These are phyloP conservation scores for Raphanus sativus DNA, from an alignment of 345 rosid genomes.

Conservation along the genomic window DNA sequence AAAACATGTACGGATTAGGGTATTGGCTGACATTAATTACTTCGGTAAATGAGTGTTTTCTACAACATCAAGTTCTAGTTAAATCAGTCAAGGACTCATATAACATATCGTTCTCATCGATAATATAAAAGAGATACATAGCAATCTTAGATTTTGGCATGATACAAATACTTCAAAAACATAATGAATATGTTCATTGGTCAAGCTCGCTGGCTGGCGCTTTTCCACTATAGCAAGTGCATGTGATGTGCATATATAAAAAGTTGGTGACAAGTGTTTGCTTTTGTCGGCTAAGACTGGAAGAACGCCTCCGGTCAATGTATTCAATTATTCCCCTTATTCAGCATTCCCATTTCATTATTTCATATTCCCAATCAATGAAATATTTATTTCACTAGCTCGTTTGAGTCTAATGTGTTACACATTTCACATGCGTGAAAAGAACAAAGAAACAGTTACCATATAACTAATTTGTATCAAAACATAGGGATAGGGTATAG, in stretches of 20 bases:
- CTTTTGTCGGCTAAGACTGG: not conserved
- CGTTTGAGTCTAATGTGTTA: too few relatives aligned
- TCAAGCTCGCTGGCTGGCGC: not conserved
- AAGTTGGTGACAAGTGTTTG: not conserved
- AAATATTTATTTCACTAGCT: too few relatives aligned
- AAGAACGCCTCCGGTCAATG: not conserved
- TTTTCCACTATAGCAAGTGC: not conserved
- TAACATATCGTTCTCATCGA: not conserved
- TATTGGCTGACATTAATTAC: not conserved
- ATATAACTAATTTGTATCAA: not conserved
- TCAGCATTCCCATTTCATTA: not conserved
- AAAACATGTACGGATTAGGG: not conserved
- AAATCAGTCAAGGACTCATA: too few relatives aligned
- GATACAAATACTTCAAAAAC: too few relatives aligned
- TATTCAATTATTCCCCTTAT: not conserved
- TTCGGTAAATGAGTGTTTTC: not conserved
- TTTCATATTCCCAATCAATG: too few relatives aligned
- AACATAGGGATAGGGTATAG: too few relatives aligned
- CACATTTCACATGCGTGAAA: not conserved
- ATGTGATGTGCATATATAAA: not conserved
- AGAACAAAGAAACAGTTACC: not conserved
- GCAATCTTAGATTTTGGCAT: too few relatives aligned
- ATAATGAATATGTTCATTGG: too few relatives aligned
- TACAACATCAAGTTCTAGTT: too few relatives aligned
- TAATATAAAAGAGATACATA: too few relatives aligned